Base-by-base conservation (phyloP, 2,329 filamentous ascomycete species). In the Aspergillus tamarii region DNA sequence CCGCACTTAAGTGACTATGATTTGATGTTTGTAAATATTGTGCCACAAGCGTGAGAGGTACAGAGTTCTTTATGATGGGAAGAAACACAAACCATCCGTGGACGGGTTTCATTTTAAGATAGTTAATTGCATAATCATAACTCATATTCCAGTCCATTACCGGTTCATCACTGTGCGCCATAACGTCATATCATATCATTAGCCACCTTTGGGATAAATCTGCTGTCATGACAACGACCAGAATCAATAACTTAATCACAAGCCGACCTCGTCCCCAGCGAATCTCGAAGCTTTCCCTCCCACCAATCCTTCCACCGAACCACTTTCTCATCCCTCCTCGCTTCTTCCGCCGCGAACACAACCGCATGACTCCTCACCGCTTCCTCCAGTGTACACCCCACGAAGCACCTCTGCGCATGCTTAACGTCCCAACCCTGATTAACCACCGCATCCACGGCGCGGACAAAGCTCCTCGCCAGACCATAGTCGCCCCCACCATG, bases 321-420 rank as follows among this genome's bases (percentile, higher is more conserved):
- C 9, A 95, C 89, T 74, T 85, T 88, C 72, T 85, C 87, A 57
- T 85, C 84, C 57, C 82, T 83, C 72, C 94, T 86, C 6, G 94
- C 93, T 71, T 96, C 91, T 79, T 98, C 95, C 0, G 94, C 95
- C 28, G 93, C 94, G 82, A 97, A 99, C 0, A 97, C 94, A 79
- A 95, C 87, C 2, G 91, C 94, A 80, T 98, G 95, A 73, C 93
- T 96, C 56, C 91, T 85, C n/a, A 98, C 85, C 1, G 91, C 88
- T 73, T 98, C 95, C 62, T 97, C 92, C 9, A 97, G 80, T 14
- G 90, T 91, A 78, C 92, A 96, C 0, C 93, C 93, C 30, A 98
- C 83, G 74, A 89, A 88, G 72, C 88, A 83, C 62, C 84, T 83
- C 83, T 98, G 94, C 1, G 94, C 94, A 65, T 85, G 85, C 46